Evolutionary conservation across 2,329 filamentous ascomycete genomes (phyloP).

Genomic region (Cladobotryum mycophilum): DNA sequence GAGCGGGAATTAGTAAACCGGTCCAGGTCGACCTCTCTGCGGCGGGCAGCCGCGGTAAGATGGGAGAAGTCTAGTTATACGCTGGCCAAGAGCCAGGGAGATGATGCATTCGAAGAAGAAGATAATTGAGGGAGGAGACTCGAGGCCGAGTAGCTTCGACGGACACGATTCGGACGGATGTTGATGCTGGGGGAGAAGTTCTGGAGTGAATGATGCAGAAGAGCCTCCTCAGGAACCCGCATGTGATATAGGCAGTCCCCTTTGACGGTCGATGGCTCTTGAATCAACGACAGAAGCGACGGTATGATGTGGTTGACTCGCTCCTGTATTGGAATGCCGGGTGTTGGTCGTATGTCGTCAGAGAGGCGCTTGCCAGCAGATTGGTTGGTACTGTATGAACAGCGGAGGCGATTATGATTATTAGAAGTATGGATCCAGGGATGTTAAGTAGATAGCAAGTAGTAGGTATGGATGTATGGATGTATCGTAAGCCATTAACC

Average conservation of each 20-base stretch:
- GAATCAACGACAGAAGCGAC: background rate
- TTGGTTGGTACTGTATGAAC: background rate
- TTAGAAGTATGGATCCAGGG: background rate
- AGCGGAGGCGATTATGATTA: too few species aligned
- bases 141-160: background rate
- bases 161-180: background rate
- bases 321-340: slow-evolving; percentile 1
- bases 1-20: slow-evolving; percentile 28
- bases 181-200: background rate
- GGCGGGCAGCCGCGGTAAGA: slow-evolving; percentile 32
- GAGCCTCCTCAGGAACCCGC: background rate
- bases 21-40: slow-evolving; percentile 38
- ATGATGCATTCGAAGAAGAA: slow-evolving; percentile 13
- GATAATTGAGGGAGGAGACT: background rate
- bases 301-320: slow-evolving; percentile 2
- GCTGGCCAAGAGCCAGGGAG: slow-evolving; percentile 20
- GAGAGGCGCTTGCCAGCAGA: slow-evolving; percentile 5
- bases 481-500: too few species aligned
- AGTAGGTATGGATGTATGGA: too few species aligned
- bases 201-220: background rate
- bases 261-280: too few species aligned
- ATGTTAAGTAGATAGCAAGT: background rate
- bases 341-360: slow-evolving; percentile 7
- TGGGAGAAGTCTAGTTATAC: slow-evolving; percentile 12
- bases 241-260: background rate